A percentile compares a stretch with the other conserved stretches of the same genome.
phyloP scores from a whole-genome alignment of 352 stramenopile species.

The Pythium volutum region DNA sequence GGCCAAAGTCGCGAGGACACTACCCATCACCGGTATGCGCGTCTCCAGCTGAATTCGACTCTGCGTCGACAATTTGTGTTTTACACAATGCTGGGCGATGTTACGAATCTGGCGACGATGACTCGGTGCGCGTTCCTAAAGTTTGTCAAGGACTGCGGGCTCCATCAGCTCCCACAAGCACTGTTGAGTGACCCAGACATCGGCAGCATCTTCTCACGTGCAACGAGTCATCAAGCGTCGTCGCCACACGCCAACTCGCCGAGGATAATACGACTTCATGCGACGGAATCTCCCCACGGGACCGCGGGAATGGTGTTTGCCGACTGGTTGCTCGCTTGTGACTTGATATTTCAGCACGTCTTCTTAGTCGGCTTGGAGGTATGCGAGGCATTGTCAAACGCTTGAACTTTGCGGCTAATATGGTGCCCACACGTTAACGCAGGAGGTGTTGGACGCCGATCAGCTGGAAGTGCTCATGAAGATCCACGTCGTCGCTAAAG shows the following conservation, averaged over 20 bases:
- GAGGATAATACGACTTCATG: not conserved
- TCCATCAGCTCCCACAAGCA: constrained; percentile 33
- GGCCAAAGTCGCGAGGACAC: not conserved
- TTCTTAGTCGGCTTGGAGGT: constrained; percentile 1
- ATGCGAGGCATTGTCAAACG: not conserved
- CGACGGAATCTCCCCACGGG: not conserved
- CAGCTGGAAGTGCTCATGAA: constrained; percentile 47
- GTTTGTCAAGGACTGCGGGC: constrained; percentile 59
- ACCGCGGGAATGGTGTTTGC: constrained; percentile 47
- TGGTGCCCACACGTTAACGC: not conserved
- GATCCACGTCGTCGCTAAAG: constrained; percentile 43
- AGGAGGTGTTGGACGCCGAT: constrained; percentile 12
- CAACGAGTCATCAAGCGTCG: not conserved
- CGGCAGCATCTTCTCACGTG: constrained; percentile 39
- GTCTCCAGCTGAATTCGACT: constrained; percentile 38
- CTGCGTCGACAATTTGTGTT: constrained; percentile 64
- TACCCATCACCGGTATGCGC: not conserved
- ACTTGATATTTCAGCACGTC: constrained; percentile 42
- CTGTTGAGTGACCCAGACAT: constrained; percentile 55
- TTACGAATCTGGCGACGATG: constrained; percentile 67
- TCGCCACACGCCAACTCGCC: not conserved
- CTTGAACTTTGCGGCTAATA: not conserved
- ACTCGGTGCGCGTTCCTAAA: constrained; percentile 56
- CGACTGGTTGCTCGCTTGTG: constrained; percentile 47
- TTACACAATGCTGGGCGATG: constrained; percentile 59